phyloP scores from a whole-genome alignment of 768 basidiomycete genomes.

The Lenzites betulinus region DNA sequence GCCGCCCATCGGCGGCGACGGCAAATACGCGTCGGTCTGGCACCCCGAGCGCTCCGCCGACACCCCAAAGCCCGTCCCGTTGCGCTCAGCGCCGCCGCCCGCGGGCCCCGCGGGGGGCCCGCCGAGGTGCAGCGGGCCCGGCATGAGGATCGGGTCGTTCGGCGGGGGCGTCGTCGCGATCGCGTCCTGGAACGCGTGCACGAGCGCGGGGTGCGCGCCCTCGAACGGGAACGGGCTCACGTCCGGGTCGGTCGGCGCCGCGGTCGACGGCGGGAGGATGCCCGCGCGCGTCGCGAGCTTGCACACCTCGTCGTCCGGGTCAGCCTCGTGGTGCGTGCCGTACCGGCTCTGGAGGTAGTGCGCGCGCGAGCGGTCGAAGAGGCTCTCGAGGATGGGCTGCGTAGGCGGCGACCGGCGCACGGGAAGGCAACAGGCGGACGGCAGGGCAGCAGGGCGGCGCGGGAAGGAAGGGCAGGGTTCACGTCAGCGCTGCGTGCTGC shows the following conservation, averaged over 20 bases:
- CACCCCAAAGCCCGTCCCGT: constrained; percentile 17
- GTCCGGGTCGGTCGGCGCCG: constrained; percentile 4
- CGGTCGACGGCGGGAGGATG: constrained; percentile 11
- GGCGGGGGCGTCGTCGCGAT: constrained; percentile 22
- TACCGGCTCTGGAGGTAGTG: constrained; percentile 44
- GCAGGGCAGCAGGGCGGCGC: neutral
- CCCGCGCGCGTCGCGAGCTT: constrained; percentile 26
- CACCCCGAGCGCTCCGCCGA: constrained; percentile 20
- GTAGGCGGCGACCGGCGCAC: neutral
- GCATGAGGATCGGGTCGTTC: constrained; percentile 21
- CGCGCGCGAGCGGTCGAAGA: constrained; percentile 52
- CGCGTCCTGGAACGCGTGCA: constrained; percentile 25
- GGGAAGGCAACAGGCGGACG: neutral
- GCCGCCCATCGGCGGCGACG: neutral
- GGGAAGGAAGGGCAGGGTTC: neutral
- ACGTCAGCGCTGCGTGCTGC: constrained; percentile 1
- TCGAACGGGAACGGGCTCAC: constrained; percentile 23
- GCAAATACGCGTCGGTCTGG: constrained; percentile 10
- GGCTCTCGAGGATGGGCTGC: constrained; percentile 59
- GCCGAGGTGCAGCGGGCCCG: constrained; percentile 15
- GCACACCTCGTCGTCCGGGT: constrained; percentile 27
- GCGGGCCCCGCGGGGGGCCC: neutral
- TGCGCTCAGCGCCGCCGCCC: neutral
- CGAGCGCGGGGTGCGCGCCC: constrained; percentile 26
- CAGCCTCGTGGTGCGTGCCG: constrained; percentile 22